Evolutionary conservation across 345 rosid species (phyloP).

Genomic region (Syzygium oleosum): DNA sequence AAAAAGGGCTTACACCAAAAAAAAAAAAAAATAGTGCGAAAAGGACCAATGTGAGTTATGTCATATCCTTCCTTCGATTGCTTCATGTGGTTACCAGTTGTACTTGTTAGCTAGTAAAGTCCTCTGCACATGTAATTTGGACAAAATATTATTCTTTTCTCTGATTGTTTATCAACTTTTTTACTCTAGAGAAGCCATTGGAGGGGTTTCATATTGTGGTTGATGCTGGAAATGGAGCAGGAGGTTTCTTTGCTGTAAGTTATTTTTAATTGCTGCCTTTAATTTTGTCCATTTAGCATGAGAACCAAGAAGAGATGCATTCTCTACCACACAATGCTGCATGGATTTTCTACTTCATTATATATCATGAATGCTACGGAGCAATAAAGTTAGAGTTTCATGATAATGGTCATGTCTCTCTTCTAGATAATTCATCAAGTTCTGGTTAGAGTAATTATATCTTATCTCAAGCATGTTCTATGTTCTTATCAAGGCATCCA

Average conservation of each 20-base stretch:
- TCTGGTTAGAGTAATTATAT: neutral
- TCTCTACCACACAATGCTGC: neutral
- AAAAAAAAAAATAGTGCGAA: neutral
- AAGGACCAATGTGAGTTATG: neutral
- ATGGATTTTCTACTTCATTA: neutral
- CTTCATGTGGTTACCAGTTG: neutral
- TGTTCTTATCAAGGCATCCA: neutral
- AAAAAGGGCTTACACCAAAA: no score
- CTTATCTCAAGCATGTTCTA: neutral
- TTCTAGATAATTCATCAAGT: neutral
- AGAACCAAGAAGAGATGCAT: neutral
- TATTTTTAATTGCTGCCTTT: neutral
- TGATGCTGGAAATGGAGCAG: conserved; percentile 99
- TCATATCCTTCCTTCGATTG: neutral
- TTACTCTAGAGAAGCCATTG: conserved; percentile 73
- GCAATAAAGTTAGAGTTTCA: neutral
- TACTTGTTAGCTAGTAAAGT: neutral
- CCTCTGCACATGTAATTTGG: neutral
- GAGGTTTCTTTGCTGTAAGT: conserved; percentile 96
- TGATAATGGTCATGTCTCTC: neutral
- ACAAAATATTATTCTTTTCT: neutral
- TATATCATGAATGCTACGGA: neutral
- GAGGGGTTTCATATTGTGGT: conserved; percentile 96
- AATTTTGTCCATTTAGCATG: neutral
- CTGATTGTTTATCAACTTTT: conserved; percentile 12